phyloP scores from a whole-genome alignment of 1,284 basidiomycete genomes.

The Ganoderma resinaceum region DNA sequence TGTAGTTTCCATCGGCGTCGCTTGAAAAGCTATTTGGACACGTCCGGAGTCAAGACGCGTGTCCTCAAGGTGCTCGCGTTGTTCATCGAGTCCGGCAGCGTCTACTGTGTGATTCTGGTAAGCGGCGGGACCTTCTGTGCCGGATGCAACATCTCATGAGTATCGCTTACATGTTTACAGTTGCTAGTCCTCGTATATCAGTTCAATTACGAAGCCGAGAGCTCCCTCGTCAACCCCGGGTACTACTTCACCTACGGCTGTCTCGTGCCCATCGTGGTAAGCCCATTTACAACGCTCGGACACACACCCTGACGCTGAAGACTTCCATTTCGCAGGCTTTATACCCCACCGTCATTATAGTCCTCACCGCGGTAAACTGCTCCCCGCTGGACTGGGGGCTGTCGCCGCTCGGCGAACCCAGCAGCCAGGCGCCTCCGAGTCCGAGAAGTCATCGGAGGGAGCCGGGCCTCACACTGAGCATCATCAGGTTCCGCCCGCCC shows the following conservation, averaged over 20 bases:
- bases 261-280: conserved; percentile 15
- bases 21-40: not conserved
- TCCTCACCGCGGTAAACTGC: conserved; percentile 10
- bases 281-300: not conserved
- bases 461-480: not conserved
- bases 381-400: not conserved
- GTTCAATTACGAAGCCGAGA: not conserved
- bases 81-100: conserved; percentile 13
- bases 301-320: not conserved
- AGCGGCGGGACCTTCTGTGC: not conserved
- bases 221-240: not conserved
- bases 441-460: not conserved
- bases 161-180: not conserved
- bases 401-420: not conserved
- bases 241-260: conserved; percentile 14
- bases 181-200: conserved; percentile 9
- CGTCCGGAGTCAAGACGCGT: not conserved
- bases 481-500: not conserved
- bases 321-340: not conserved
- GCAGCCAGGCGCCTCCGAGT: not conserved
- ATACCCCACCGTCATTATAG: conserved; percentile 8
- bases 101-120: conserved; percentile 16
- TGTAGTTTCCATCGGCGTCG: not conserved
- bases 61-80: conserved; percentile 8
- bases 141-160: not conserved